phyloP scores from a whole-genome alignment of 257 asterid species.

The Fraxinus cuspidata region DNA sequence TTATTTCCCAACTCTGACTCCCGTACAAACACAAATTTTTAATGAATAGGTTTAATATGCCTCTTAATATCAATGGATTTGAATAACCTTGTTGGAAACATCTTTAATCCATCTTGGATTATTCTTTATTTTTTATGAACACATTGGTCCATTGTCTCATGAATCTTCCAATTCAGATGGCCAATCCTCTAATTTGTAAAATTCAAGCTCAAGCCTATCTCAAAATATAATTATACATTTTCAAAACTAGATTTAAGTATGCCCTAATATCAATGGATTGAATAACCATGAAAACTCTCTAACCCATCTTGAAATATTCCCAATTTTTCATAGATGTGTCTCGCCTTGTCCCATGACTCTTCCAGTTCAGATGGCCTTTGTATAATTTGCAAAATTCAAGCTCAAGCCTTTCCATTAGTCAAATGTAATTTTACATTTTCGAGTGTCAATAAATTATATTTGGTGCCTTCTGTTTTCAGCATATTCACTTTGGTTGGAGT shows the following conservation, averaged over 20 bases:
- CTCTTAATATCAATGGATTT: neutral
- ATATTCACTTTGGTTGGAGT: conserved; percentile 4
- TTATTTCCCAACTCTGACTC: neutral
- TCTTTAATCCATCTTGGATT: neutral
- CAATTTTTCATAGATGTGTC: neutral
- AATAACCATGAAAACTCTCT: conserved; percentile 2
- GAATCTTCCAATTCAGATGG: neutral
- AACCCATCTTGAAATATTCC: conserved; percentile 11
- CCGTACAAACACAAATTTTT: neutral
- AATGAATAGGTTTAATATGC: neutral
- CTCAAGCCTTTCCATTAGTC: neutral
- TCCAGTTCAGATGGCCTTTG: neutral
- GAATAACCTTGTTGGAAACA: neutral
- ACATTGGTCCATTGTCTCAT: neutral
- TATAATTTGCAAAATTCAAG: neutral
- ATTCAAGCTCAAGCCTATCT: neutral
- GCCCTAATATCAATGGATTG: neutral
- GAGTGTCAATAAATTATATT: neutral
- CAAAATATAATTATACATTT: too few relatives aligned
- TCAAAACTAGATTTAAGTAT: neutral
- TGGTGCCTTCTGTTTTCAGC: conserved; percentile 10
- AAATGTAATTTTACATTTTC: conserved; percentile 16
- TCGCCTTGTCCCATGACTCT: neutral
- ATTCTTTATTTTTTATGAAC: neutral
- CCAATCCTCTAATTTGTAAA: neutral